Conservation (phyloP, 805 yeast species). For the Wickerhamiella allomyrinae region DNA sequence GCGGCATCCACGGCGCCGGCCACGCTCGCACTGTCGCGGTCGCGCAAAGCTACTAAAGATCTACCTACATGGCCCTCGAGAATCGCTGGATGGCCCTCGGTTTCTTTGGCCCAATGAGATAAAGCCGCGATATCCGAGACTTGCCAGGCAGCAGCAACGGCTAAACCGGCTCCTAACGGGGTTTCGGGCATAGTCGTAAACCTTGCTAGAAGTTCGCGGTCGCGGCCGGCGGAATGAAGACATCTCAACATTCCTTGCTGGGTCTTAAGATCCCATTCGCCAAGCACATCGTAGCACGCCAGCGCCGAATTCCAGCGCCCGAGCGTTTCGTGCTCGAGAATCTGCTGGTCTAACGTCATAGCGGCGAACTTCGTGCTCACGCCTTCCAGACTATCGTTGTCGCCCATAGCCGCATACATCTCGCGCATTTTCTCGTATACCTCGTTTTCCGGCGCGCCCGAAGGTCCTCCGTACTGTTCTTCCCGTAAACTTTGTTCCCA, state of each 20-base stretch:
- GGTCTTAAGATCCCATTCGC: conserved; percentile 21
- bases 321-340: conserved; percentile 67
- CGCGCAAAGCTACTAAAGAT: conserved; percentile 35
- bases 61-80: conserved; percentile 30
- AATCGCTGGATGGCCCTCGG: not conserved
- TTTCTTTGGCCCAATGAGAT: not conserved
- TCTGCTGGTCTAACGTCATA: conserved; percentile 55
- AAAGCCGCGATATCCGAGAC: conserved; percentile 37
- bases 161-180: conserved; percentile 35
- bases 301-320: conserved; percentile 81
- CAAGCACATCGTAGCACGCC: conserved; percentile 55
- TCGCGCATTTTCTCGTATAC: conserved; percentile 36
- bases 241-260: conserved; percentile 54
- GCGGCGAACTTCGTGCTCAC: conserved; percentile 54
- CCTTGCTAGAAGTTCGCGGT: conserved; percentile 46
- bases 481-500: conserved; percentile 59
- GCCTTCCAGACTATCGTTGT: conserved; percentile 82
- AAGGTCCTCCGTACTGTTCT: conserved; percentile 11
- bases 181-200: conserved; percentile 22
- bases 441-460: conserved; percentile 16
- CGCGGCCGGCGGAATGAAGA: conserved; percentile 60
- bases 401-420: conserved; percentile 78
- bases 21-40: conserved; percentile 26
- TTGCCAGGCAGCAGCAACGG: conserved; percentile 59
- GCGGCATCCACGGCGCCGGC: conserved; percentile 34